Conservation (phyloP, 2,329 filamentous ascomycete species). For the Trichoderma cornu-damae region DNA sequence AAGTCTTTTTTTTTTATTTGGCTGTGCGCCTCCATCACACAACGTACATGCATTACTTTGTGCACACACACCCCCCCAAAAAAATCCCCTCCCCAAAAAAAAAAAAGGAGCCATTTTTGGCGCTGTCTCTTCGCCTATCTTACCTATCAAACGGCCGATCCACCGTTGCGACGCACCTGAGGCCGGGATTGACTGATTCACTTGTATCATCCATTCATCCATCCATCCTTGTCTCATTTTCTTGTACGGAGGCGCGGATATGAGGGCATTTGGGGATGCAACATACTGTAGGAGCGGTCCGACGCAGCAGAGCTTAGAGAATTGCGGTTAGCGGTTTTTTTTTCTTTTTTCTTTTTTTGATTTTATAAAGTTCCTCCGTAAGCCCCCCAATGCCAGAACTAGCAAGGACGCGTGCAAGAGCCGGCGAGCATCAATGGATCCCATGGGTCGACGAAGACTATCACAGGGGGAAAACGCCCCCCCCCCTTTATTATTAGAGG, state of each 20-base stretch:
- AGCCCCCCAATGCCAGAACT: background rate
- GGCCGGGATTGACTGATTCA: background rate
- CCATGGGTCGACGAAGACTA: background rate
- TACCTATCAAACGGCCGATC: conserved; percentile 9
- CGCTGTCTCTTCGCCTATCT: conserved; percentile 10
- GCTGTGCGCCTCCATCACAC: background rate
- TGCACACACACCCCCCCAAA: no score
- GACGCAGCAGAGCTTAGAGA: background rate
- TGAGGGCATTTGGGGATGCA: conserved; percentile 3
- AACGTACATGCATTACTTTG: no score
- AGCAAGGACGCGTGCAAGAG: no score
- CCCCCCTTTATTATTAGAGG: background rate
- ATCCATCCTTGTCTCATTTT: conserved; percentile 15
- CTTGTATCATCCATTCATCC: background rate
- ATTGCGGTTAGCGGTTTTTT: background rate
- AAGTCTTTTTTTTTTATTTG: no score
- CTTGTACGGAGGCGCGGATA: conserved; percentile 2
- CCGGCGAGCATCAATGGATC: background rate
- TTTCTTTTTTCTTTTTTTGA: no score
- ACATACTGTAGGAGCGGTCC: conserved; percentile 11
- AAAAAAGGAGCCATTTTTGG: background rate
- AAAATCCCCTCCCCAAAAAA: no score
- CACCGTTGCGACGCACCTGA: conserved; percentile 3
- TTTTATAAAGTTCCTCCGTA: conserved; percentile 1
- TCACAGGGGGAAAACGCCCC: background rate